Evolutionary conservation across 495 filamentous ascomycete genomes (phyloP).

Genomic region (Penicillium cataractarum): DNA sequence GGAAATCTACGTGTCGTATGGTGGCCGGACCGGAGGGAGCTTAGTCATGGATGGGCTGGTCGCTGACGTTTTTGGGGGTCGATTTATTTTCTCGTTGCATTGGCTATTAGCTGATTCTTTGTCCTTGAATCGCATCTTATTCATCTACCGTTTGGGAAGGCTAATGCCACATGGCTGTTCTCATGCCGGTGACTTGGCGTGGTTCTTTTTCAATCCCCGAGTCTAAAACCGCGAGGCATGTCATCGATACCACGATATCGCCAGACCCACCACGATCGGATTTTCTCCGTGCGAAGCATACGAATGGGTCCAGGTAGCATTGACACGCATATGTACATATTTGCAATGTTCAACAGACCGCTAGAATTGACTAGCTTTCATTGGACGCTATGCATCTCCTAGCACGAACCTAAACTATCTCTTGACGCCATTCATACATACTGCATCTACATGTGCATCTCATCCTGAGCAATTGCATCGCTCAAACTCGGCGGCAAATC

Average conservation of each 20-base stretch:
- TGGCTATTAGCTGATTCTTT: background rate
- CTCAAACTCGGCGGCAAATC: conserved; percentile 63
- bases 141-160: background rate
- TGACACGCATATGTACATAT: background rate
- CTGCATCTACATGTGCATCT: conserved; percentile 8
- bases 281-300: conserved; percentile 14
- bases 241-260: background rate
- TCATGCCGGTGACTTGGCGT: background rate
- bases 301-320: background rate
- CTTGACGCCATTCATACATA: conserved; percentile 1
- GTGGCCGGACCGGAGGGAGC: conserved; percentile 5
- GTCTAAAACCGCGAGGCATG: background rate
- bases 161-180: background rate
- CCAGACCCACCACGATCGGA: conserved; percentile 17
- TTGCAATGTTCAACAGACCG: conserved; percentile 4
- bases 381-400: conserved; percentile 6
- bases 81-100: background rate
- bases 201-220: background rate
- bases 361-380: background rate
- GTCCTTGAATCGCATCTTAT: background rate
- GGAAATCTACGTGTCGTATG: conserved; percentile 5
- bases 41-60: conserved; percentile 4
- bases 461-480: conserved; percentile 17
- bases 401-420: background rate
- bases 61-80: background rate